Evolutionary conservation across 73 alveolate species (phyloP).

Genomic region (Stentor coeruleus): DNA sequence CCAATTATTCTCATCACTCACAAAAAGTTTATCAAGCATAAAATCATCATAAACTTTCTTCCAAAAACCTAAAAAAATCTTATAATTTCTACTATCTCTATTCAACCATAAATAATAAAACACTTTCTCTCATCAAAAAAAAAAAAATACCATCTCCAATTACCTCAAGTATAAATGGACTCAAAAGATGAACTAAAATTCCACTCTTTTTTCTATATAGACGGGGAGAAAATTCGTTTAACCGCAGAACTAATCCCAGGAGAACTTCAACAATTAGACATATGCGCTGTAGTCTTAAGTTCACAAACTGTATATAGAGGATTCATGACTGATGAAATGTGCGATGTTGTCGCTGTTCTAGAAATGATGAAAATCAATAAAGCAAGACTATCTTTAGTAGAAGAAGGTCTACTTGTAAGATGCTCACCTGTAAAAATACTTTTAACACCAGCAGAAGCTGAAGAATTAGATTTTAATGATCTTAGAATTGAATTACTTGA

Average conservation of each 20-base stretch:
- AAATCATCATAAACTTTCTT: too few species aligned
- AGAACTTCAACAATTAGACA: conserved; percentile 2
- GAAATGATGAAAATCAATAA: conserved; percentile 13
- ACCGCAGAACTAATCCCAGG: conserved; percentile 18
- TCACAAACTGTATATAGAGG: conserved; percentile 22
- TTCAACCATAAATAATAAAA: too few species aligned
- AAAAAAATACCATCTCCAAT: too few species aligned
- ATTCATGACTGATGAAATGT: conserved; percentile 24
- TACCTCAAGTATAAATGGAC: too few species aligned
- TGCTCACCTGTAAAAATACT: conserved; percentile 28
- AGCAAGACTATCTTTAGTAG: conserved; percentile 2
- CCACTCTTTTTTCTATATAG: background rate
- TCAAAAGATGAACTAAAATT: background rate
- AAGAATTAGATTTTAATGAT: conserved; percentile 23
- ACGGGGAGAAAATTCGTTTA: conserved; percentile 13
- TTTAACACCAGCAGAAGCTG: background rate
- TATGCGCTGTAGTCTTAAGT: conserved; percentile 10
- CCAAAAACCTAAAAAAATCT: too few species aligned
- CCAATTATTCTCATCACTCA: too few species aligned
- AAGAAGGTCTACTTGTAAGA: conserved; percentile 1
- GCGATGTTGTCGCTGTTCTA: conserved; percentile 15
- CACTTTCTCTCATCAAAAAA: too few species aligned
- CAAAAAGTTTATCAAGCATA: too few species aligned
- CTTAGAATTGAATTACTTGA: conserved; percentile 16
- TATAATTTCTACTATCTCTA: too few species aligned